phyloP scores from a whole-genome alignment of 768 basidiomycete species.

The Tricholoma bakamatsutake region DNA sequence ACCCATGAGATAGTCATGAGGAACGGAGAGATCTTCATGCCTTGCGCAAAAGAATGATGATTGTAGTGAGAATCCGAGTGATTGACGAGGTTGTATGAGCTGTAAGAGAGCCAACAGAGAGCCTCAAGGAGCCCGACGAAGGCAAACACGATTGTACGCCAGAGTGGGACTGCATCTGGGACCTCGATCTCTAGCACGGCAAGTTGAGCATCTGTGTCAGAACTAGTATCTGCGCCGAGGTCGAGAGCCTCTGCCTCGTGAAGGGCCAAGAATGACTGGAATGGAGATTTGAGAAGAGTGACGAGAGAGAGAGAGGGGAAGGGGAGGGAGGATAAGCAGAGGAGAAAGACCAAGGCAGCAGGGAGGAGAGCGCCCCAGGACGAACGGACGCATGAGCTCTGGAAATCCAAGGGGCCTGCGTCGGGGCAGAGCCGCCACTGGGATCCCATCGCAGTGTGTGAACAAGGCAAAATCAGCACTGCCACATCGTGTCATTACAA shows the following conservation, averaged over 20 bases:
- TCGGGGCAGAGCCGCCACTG: conserved; percentile 20
- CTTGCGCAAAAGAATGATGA: neutral
- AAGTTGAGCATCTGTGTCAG: too few relatives aligned
- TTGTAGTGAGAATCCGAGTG: neutral
- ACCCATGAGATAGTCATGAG: conserved; percentile 57
- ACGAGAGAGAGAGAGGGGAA: conserved; percentile 26
- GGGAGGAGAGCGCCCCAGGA: conserved; percentile 49
- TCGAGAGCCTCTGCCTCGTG: conserved; percentile 51
- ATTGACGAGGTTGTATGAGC: conserved; percentile 47
- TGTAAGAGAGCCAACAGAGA: conserved; percentile 53
- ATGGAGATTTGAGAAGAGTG: conserved; percentile 22
- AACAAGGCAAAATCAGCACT: too few relatives aligned
- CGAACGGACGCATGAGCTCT: conserved; percentile 39
- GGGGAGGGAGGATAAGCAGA: conserved; percentile 34
- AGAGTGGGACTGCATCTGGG: conserved; percentile 36
- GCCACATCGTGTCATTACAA: too few relatives aligned
- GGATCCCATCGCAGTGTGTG: too few relatives aligned
- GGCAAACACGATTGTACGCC: conserved; percentile 55
- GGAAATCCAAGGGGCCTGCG: conserved; percentile 35
- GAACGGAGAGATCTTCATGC: conserved; percentile 32
- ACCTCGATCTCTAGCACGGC: conserved; percentile 11
- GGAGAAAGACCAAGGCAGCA: conserved; percentile 36
- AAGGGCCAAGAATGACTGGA: conserved; percentile 42
- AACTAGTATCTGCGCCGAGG: conserved; percentile 9
- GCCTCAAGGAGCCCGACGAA: conserved; percentile 51